Base-by-base conservation (phyloP, 768 basidiomycete species). In the Paxillus rubicundulus region DNA sequence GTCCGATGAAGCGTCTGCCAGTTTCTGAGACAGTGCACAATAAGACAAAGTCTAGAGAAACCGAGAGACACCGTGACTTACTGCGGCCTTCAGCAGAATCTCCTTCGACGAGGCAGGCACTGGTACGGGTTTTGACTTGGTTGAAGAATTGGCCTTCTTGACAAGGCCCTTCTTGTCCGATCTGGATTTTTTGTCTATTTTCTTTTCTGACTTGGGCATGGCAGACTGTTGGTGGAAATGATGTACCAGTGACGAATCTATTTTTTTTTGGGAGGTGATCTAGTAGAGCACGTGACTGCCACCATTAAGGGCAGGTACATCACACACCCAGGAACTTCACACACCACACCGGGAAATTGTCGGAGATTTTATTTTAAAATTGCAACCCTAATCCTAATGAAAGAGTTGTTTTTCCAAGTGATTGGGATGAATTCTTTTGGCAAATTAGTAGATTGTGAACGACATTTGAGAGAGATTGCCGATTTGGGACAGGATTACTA, bases 121-220 rank as follows among this genome's bases (percentile, higher is more conserved):
- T 16, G 28, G 33, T 5, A 33, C 24, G 53, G 46, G 54, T 45
- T 58, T 69, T 62, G 54, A 38, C 36, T 60, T 59, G 50, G 55
- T 43, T 20, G 51, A 27, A 38, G 62, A 59, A 7, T 58, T 57
- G n/a, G 60, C 52, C 60, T 72, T 72, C 58, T 74, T 72, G 43
- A 43, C n/a, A n/a, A 62, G 61, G 57, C 73, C 74, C 56, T 71
- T 61, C 48, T 54, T 59, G 37, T 40, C 58, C 44, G 67, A 70
- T 30, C 53, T 61, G n/a, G 60, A 55, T 55, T 66, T 69, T 50
- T 72, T 71, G 61, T 70, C 68, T 18, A 55, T 57, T 55, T 67
- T 74, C 57, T 72, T 77, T 43, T 70, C 69, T 47, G 55, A 44
- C 64, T 76, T 77, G 46, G 71, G 70, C 76, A 78, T 77, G 16